Evolutionary conservation across 2,329 filamentous ascomycete species (phyloP).

Genomic region (Aspergillus glaucus): DNA sequence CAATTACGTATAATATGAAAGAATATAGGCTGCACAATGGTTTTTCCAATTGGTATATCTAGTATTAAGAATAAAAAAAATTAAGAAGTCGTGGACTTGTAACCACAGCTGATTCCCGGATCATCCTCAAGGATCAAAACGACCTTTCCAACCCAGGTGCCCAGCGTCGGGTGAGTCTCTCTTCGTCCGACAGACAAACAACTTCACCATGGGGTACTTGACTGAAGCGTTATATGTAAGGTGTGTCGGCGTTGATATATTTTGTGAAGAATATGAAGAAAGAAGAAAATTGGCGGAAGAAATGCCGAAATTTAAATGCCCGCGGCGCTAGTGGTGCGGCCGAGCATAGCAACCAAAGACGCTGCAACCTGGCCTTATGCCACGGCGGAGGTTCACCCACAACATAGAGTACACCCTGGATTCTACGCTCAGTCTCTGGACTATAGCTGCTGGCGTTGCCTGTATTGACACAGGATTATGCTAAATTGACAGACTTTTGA

Average conservation of each 20-base stretch:
- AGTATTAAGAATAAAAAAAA: neutral
- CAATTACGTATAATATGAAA: neutral
- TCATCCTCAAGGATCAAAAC: constrained; percentile 56
- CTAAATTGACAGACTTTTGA: constrained; percentile 17
- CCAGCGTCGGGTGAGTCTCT: constrained; percentile 62
- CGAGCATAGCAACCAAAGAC: constrained; percentile 26
- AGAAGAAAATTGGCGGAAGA: constrained; percentile 20
- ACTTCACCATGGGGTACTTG: constrained; percentile 41
- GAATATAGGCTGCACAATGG: neutral
- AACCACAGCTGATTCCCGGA: constrained; percentile 68
- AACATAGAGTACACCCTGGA: constrained; percentile 23
- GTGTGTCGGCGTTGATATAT: constrained; percentile 49
- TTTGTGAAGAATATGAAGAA: constrained; percentile 38
- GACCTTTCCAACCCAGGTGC: constrained; percentile 63
- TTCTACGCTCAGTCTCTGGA: constrained; percentile 23
- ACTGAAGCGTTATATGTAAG: constrained; percentile 42
- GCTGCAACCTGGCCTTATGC: constrained; percentile 44
- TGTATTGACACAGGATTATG: constrained; percentile 26
- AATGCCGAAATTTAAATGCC: constrained; percentile 22
- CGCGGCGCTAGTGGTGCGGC: constrained; percentile 24
- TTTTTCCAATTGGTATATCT: neutral
- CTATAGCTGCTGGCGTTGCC: constrained; percentile 25
- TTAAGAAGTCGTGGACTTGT: constrained; percentile 31
- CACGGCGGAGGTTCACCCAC: constrained; percentile 26
- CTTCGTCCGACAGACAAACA: constrained; percentile 66